Percentiles rank a stretch among this genome's conserved stretches.
phyloP scores from a whole-genome alignment of 108 stramenopile genomes.

The Nitzschia palea region DNA sequence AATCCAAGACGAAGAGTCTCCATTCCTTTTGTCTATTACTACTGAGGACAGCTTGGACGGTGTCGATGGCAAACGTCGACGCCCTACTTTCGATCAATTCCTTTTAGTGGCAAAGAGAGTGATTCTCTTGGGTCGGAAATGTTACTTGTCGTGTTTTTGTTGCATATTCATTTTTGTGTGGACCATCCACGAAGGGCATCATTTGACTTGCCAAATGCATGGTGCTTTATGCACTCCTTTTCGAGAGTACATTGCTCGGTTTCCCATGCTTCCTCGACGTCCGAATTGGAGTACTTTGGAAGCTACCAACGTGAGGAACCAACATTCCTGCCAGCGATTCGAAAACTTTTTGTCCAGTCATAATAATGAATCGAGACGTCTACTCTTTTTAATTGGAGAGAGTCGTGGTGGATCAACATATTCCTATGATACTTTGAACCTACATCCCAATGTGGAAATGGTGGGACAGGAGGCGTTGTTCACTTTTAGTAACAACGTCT shows the following conservation, averaged over 20 bases:
- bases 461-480: not conserved
- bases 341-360: not conserved
- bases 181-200: not conserved
- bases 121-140: not conserved
- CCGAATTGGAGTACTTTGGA: not conserved
- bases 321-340: not conserved
- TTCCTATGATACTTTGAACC: not conserved
- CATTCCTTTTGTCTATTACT: no score
- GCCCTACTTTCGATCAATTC: not conserved
- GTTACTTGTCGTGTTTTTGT: not conserved
- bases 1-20: no score
- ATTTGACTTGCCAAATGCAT: not conserved
- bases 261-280: not conserved
- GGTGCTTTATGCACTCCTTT: slow-evolving; percentile 1
- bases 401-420: slow-evolving; percentile 1
- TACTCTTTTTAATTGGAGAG: not conserved
- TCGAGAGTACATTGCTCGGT: not conserved
- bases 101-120: not conserved
- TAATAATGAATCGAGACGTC: not conserved
- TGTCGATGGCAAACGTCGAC: not conserved
- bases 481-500: not conserved
- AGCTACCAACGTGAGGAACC: not conserved
- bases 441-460: not conserved
- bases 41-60: no score
- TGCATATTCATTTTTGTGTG: not conserved